phyloP scores from a whole-genome alignment of 441 rosid genomes.

The Syzygium syzygioides region DNA sequence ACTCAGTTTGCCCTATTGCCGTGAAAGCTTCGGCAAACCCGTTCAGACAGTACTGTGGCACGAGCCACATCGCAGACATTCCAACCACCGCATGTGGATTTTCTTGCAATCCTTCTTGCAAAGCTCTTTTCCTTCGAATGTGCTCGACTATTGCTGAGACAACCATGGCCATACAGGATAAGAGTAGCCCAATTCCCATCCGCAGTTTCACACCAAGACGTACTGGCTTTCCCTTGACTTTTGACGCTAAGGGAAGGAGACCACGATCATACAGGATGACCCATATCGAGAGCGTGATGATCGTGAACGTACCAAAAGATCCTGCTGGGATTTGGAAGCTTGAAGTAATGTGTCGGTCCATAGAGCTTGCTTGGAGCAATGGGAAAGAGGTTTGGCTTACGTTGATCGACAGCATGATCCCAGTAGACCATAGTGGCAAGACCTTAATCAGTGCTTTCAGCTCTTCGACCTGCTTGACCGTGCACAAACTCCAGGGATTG shows the following conservation, averaged over 20 bases:
- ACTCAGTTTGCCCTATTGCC: constrained; percentile 82
- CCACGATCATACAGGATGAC: constrained; percentile 65
- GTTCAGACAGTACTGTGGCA: constrained; percentile 57
- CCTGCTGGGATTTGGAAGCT: constrained; percentile 78
- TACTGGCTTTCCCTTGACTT: constrained; percentile 55
- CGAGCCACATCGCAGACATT: constrained; percentile 87
- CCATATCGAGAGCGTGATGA: constrained; percentile 52
- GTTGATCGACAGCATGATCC: constrained; percentile 64
- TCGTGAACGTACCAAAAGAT: constrained; percentile 53
- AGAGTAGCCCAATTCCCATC: constrained; percentile 72
- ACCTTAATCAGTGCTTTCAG: constrained; percentile 75
- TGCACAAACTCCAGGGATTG: constrained; percentile 80
- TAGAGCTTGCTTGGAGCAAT: constrained; percentile 64
- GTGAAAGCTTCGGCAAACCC: constrained; percentile 80
- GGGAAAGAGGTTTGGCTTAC: constrained; percentile 66
- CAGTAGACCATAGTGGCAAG: constrained; percentile 84
- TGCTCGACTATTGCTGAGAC: constrained; percentile 59
- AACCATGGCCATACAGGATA: constrained; percentile 60
- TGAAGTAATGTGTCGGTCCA: constrained; percentile 61
- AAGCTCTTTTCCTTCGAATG: constrained; percentile 51
- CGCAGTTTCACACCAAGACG: constrained; percentile 52
- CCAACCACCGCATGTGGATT: constrained; percentile 34
- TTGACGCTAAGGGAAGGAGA: constrained; percentile 62
- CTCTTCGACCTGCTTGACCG: constrained; percentile 80
- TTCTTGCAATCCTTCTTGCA: constrained; percentile 43